Evolutionary conservation across 306 rosid genomes (phyloP), one percentile per base, ranked within the genome.

Genomic region (Fagus sylvatica): DNA sequence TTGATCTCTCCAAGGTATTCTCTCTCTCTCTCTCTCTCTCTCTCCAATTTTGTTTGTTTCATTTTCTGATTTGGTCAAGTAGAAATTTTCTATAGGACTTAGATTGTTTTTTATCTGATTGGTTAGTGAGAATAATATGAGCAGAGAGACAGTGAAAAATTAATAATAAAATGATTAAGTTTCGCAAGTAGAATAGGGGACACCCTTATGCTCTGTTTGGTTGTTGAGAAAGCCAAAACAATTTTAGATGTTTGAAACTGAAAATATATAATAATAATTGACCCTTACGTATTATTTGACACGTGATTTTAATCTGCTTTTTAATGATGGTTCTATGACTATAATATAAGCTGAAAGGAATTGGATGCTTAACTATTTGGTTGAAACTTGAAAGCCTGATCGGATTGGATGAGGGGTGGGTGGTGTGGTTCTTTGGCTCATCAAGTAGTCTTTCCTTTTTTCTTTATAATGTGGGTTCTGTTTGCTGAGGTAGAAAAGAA

Each of bases 51-150:
- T n/a, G n/a, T n/a, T n/a, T n/a, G n/a, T n/a, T n/a, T n/a, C n/a
- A n/a, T n/a, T n/a, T n/a, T n/a, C n/a, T n/a, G n/a, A n/a, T n/a
- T n/a, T n/a, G n/a, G n/a, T n/a, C n/a, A n/a, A n/a, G n/a, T n/a
- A n/a, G n/a, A n/a, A n/a, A n/a, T n/a, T n/a, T n/a, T n/a, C n/a
- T n/a, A n/a, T n/a, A n/a, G n/a, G n/a, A n/a, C n/a, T n/a, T n/a
- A n/a, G n/a, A n/a, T n/a, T n/a, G n/a, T n/a, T n/a, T 54, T 53
- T 66, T 9, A 19, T 72, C 1, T 74, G 67, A 61, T 77, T 72
- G 88, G 78, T 71, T 65, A 46, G 53, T 5, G 76, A 81, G 79
- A 74, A 74, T 22, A 69, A 22, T 54, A 54, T 15, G 54, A 6
- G 66, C 53, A 9, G 4, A 16, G 28, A 32, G 67, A 32, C 15